Evolutionary conservation across 2,329 filamentous ascomycete genomes (phyloP).

Genomic region (Diaporthe longicolla): DNA sequence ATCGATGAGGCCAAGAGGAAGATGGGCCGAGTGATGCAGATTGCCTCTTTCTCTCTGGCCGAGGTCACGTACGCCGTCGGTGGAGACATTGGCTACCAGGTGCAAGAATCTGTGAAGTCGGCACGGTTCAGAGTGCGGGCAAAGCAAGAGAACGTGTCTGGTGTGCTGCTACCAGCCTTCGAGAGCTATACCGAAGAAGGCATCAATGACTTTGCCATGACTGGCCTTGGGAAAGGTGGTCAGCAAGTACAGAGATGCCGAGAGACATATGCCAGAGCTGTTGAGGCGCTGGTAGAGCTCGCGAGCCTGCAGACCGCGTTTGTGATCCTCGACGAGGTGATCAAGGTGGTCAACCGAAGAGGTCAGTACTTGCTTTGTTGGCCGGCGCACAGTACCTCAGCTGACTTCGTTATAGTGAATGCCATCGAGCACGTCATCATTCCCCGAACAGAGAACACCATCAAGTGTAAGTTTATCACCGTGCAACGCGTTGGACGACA

Average conservation of each 20-base stretch:
- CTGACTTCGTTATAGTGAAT: slow-evolving; percentile 75
- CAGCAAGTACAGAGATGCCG: slow-evolving; percentile 96
- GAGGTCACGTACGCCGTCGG: slow-evolving; percentile 98
- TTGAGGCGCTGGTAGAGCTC: slow-evolving; percentile 95
- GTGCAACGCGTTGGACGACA: neutral
- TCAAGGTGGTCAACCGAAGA: slow-evolving; percentile 98
- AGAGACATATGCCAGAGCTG: slow-evolving; percentile 95
- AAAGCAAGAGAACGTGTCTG: slow-evolving; percentile 98
- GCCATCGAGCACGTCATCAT: slow-evolving; percentile 98
- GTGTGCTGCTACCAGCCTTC: slow-evolving; percentile 93
- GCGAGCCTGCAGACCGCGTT: slow-evolving; percentile 98
- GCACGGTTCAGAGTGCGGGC: slow-evolving; percentile 94
- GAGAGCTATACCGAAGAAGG: slow-evolving; percentile 92
- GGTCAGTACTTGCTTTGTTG: slow-evolving; percentile 63
- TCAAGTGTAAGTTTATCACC: slow-evolving; percentile 78
- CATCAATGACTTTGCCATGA: slow-evolving; percentile 96
- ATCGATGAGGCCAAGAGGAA: slow-evolving; percentile 99
- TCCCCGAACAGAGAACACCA: slow-evolving; percentile 98
- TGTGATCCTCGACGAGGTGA: slow-evolving; percentile 97
- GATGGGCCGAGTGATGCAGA: slow-evolving; percentile 99
- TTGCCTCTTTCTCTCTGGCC: slow-evolving; percentile 96
- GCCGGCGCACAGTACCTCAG: slow-evolving; percentile 44
- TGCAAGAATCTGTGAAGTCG: slow-evolving; percentile 94
- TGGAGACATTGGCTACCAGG: slow-evolving; percentile 95
- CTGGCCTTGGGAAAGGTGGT: slow-evolving; percentile 94